Percentiles rank a stretch among this genome's conserved stretches.
phyloP scores from a whole-genome alignment of 345 rosid genomes.

The Hypericum androsaemum region DNA sequence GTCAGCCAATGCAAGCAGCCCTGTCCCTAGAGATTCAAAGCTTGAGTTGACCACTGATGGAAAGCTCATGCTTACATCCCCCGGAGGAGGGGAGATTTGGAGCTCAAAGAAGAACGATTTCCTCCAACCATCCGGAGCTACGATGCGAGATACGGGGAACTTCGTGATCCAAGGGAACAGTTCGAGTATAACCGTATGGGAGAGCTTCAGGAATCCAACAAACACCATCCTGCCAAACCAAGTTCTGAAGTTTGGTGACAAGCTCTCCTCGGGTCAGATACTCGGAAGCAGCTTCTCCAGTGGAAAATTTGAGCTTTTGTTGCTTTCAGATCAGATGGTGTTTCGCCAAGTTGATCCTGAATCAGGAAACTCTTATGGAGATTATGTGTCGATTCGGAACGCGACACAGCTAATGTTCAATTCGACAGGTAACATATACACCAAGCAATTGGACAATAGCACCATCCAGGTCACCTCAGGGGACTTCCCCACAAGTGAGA shows the following conservation, averaged over 20 bases:
- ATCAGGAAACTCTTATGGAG: no score
- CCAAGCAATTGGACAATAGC: not conserved
- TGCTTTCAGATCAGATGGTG: constrained; percentile 13
- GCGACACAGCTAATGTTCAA: not conserved
- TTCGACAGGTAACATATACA: constrained; percentile 2
- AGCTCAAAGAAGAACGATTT: not conserved
- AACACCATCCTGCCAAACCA: constrained; percentile 16
- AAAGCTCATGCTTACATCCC: not conserved
- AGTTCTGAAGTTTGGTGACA: not conserved
- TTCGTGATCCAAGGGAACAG: constrained; percentile 6
- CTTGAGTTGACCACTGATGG: constrained; percentile 2
- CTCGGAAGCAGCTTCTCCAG: constrained; percentile 9
- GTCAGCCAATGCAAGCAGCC: constrained; percentile 15
- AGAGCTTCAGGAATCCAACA: constrained; percentile 15
- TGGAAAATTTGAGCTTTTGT: constrained; percentile 23
- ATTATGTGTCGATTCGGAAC: no score
- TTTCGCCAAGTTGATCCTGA: not conserved
- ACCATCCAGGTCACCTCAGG: not conserved
- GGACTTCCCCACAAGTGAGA: not conserved
- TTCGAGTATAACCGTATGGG: constrained; percentile 7
- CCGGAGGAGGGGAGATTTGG: constrained; percentile 10
- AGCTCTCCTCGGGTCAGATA: constrained; percentile 10
- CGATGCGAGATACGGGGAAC: constrained; percentile 12
- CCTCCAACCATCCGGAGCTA: constrained; percentile 1
- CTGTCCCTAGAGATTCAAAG: constrained; percentile 10